These are phyloP conservation scores for Acanthamoeba rhysodes DNA, from an alignment of 208 protist genomes.

Conservation along the genomic window DNA sequence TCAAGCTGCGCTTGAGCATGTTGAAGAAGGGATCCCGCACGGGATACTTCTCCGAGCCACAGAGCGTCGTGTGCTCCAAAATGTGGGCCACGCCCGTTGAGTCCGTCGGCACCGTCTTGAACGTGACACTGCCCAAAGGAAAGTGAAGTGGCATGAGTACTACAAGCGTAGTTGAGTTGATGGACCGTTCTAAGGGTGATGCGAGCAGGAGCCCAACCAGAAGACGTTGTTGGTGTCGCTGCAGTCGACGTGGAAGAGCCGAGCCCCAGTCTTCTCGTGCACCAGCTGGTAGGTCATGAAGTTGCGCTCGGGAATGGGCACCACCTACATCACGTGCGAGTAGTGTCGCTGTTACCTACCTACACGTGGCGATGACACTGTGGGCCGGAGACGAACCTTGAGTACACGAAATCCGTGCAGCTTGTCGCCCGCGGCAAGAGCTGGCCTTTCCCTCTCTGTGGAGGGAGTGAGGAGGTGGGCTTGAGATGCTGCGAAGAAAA, in stretches of 20 bases:
- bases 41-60: conserved; percentile 97
- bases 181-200: background rate
- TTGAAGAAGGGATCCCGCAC: conserved; percentile 93
- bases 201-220: conserved; percentile 81
- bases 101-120: conserved; percentile 95
- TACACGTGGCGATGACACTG: background rate
- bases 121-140: conserved; percentile 91
- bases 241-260: conserved; percentile 93
- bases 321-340: conserved; percentile 38
- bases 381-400: background rate
- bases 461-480: background rate
- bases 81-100: conserved; percentile 97
- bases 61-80: conserved; percentile 97
- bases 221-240: conserved; percentile 97
- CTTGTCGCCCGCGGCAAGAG: background rate
- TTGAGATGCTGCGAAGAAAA: background rate
- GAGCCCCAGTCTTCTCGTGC: conserved; percentile 83
- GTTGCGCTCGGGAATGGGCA: conserved; percentile 71
- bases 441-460: conserved; percentile 4
- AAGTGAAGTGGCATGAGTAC: background rate
- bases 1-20: conserved; percentile 89
- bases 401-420: conserved; percentile 4
- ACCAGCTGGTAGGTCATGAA: conserved; percentile 73
- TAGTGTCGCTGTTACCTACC: background rate
- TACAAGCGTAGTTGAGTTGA: background rate